Conservation (phyloP, 768 basidiomycete species). For the Pleurotus salmoneostramineus region DNA sequence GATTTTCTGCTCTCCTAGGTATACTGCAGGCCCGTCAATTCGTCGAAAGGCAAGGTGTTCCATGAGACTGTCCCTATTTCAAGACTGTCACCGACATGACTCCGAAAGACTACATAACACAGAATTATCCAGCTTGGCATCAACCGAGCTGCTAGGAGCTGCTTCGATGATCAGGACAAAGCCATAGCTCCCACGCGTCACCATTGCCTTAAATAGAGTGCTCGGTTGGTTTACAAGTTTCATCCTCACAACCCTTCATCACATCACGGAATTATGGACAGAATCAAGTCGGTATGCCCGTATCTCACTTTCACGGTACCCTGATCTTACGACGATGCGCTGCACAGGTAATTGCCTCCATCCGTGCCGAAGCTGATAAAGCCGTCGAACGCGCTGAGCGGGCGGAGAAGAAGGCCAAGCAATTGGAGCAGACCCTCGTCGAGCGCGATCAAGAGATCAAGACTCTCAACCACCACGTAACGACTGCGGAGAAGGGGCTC, state of each 20-base stretch:
- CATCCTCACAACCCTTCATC: constrained; percentile 12
- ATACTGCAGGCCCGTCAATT: no score
- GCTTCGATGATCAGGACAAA: no score
- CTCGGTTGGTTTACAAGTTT: neutral
- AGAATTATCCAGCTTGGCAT: no score
- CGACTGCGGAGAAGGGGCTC: constrained; percentile 84
- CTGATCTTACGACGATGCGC: neutral
- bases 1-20: no score
- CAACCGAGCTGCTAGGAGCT: no score
- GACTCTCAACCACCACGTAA: constrained; percentile 72
- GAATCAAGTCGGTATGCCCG: constrained; percentile 43
- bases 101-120: no score
- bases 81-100: no score
- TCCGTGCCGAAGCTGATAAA: constrained; percentile 83
- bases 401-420: constrained; percentile 83
- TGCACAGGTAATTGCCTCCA: constrained; percentile 63
- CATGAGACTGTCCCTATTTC: no score
- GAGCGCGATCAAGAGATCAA: constrained; percentile 82
- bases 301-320: neutral
- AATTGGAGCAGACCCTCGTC: constrained; percentile 65
- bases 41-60: no score
- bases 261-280: constrained; percentile 36
- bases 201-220: neutral
- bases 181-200: constrained; percentile 2
- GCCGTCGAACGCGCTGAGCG: constrained; percentile 81